Percentiles rank a stretch among this genome's conserved stretches.
phyloP scores from a whole-genome alignment of 495 filamentous ascomycete genomes.

The Jackrogersella multiformis region DNA sequence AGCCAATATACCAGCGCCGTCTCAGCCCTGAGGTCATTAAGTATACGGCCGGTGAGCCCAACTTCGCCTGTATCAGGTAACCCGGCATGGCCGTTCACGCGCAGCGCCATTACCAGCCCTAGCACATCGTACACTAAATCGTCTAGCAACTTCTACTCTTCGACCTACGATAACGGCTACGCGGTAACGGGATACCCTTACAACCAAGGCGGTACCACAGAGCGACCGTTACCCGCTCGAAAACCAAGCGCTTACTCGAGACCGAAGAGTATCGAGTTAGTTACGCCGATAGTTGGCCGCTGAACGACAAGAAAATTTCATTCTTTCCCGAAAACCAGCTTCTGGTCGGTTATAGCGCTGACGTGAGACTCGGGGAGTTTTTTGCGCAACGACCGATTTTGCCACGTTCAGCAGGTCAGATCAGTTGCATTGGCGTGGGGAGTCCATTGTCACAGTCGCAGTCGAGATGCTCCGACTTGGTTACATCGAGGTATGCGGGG shows the following conservation, averaged over 20 bases:
- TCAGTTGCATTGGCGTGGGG: constrained; percentile 38
- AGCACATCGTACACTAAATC: constrained; percentile 56
- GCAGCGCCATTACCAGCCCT: constrained; percentile 57
- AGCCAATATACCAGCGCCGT: constrained; percentile 52
- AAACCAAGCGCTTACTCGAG: constrained; percentile 56
- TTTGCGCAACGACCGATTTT: constrained; percentile 31
- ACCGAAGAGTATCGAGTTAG: constrained; percentile 62
- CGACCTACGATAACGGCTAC: constrained; percentile 58
- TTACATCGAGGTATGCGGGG: constrained; percentile 42
- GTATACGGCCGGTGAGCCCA: constrained; percentile 57
- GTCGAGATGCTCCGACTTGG: constrained; percentile 19
- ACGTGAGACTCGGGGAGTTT: constrained; percentile 43
- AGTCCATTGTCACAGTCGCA: constrained; percentile 23
- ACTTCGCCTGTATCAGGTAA: constrained; percentile 52
- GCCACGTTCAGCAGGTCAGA: constrained; percentile 38
- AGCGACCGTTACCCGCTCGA: constrained; percentile 56
- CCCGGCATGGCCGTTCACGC: constrained; percentile 56
- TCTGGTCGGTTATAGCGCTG: constrained; percentile 30
- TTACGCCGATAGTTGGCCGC: constrained; percentile 59
- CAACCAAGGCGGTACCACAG: constrained; percentile 43
- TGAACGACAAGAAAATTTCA: no score
- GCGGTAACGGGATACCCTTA: constrained; percentile 46
- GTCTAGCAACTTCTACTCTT: constrained; percentile 49
- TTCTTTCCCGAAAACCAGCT: constrained; percentile 8
- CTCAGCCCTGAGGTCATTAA: constrained; percentile 56